These are phyloP conservation scores for Raddia guianensis DNA, from an alignment of 176 grass and related monocot species.

Conservation along the genomic window DNA sequence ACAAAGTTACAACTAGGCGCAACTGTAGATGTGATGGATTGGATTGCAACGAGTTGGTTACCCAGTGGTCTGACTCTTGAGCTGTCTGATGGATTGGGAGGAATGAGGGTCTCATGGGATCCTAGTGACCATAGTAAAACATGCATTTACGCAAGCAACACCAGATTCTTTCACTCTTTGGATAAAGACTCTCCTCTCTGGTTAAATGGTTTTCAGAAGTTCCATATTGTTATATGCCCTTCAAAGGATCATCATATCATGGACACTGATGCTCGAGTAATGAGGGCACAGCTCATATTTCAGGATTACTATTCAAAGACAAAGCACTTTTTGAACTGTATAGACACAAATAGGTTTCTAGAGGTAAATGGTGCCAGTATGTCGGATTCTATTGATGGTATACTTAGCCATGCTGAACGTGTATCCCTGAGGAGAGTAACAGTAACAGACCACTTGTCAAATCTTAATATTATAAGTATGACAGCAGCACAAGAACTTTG, in stretches of 20 bases:
- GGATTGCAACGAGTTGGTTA: slow-evolving; percentile 36
- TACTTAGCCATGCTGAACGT: slow-evolving; percentile 27
- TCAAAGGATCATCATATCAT: slow-evolving; percentile 4
- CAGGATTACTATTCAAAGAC: background rate
- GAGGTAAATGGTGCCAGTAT: slow-evolving; percentile 2
- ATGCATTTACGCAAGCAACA: slow-evolving; percentile 14
- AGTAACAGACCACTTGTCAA: background rate
- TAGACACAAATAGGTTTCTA: background rate
- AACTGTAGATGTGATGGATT: background rate
- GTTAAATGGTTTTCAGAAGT: slow-evolving; percentile 27
- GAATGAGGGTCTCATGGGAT: background rate
- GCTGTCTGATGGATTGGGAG: background rate
- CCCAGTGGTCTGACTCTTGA: slow-evolving; percentile 30
- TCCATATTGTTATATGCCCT: slow-evolving; percentile 27
- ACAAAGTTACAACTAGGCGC: background rate
- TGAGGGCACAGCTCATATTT: background rate
- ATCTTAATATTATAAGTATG: slow-evolving; percentile 27
- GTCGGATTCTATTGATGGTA: slow-evolving; percentile 12
- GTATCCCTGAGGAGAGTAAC: slow-evolving; percentile 26
- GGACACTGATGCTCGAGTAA: background rate
- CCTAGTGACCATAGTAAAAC: background rate
- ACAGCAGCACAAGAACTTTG: slow-evolving; percentile 20
- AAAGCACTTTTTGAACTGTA: background rate
- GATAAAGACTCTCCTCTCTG: slow-evolving; percentile 28
- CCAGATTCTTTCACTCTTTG: slow-evolving; percentile 9